A percentile compares a stretch with the other conserved stretches of the same genome.
These are phyloP conservation scores for Lathyrus tuberosus DNA, from an alignment of 306 rosid genomes.

Conservation along the genomic window DNA sequence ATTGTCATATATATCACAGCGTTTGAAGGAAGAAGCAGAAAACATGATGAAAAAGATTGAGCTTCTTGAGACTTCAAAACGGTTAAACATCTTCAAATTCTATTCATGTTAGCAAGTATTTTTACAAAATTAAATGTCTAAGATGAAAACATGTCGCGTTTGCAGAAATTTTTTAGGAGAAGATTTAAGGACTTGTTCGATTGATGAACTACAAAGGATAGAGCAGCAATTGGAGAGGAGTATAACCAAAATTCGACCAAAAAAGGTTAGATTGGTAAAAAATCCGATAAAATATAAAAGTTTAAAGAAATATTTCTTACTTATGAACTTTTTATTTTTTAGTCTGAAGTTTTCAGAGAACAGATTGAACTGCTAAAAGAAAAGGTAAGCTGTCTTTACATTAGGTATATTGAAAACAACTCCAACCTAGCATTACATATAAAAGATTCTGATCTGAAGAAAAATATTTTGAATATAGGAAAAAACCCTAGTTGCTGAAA, in stretches of 20 bases:
- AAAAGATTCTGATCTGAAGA: slow-evolving; percentile 5
- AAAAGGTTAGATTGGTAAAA: slow-evolving; percentile 55
- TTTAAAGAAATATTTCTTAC: background rate
- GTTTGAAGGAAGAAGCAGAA: slow-evolving; percentile 65
- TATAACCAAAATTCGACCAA: slow-evolving; percentile 53
- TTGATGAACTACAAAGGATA: slow-evolving; percentile 66
- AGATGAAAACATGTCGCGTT: background rate
- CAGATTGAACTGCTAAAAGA: slow-evolving; percentile 61
- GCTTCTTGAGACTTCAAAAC: slow-evolving; percentile 69
- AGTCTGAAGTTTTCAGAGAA: slow-evolving; percentile 65
- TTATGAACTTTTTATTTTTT: slow-evolving; percentile 27
- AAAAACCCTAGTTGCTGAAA: slow-evolving; percentile 59
- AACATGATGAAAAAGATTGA: slow-evolving; percentile 71
- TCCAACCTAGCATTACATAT: background rate
- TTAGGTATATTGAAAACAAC: background rate
- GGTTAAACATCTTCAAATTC: slow-evolving; percentile 46
- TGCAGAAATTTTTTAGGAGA: slow-evolving; percentile 75
- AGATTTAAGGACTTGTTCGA: slow-evolving; percentile 57
- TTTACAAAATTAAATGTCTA: background rate
- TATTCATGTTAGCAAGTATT: background rate
- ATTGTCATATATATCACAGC: slow-evolving; percentile 50
- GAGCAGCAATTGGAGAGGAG: slow-evolving; percentile 78
- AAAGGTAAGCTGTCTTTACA: slow-evolving; percentile 52
- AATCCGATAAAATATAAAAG: background rate
- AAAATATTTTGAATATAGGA: slow-evolving; percentile 46